Base-by-base conservation (phyloP, 139 green algal species). In the Eudorina sp. region DNA sequence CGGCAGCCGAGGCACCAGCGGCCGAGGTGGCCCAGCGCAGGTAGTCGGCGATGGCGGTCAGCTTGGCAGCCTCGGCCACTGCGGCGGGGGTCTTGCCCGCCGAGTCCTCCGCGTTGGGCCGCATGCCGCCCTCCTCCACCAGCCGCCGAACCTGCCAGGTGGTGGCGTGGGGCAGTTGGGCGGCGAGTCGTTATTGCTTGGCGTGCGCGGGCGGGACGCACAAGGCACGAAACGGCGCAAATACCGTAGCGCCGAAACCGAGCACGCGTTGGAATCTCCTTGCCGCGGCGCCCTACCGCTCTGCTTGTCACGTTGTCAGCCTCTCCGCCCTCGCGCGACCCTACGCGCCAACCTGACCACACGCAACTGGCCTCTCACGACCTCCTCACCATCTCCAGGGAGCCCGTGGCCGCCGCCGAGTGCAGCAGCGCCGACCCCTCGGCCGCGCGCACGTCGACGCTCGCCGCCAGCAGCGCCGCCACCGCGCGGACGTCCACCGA, bases 391-490 rank as follows among this genome's bases (percentile, higher is more conserved):
- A 85, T 11, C 40, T 75, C 79, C 58, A 85, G 40, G 79, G 34
- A 53, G 18, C 79, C 79, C 41, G 40, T 36, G 4, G 43, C 27
- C 2, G 62, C 80, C 2, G 80, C 80, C 18, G 31, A 29, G 43
- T 76, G 80, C 40, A 76, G 80, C 60, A 86, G 60, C 4, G 23
- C 80, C 27, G 29, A 21, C 3, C n/a, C 16, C 0, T 41, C n/a
- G 29, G 43, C 25, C 18, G 27, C 60, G n/a, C 53, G 40, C 60
- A 34, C 41, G 16, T 64, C 80, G 13, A 76, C 80, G 2, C 80
- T 60, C 60, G 80, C 80, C 29, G 60, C 80, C 29, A 86, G 60
- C 60, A 86, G 41, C 80, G 80, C 80, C 43, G 80, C 80, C n/a
- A 76, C 60, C 43, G 31, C n/a, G 1, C 29, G 41, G 4, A 62